Evolutionary conservation across 2,329 filamentous ascomycete genomes (phyloP), one percentile per base, ranked within the genome.

Genomic region (Orbilia brochopaga): DNA sequence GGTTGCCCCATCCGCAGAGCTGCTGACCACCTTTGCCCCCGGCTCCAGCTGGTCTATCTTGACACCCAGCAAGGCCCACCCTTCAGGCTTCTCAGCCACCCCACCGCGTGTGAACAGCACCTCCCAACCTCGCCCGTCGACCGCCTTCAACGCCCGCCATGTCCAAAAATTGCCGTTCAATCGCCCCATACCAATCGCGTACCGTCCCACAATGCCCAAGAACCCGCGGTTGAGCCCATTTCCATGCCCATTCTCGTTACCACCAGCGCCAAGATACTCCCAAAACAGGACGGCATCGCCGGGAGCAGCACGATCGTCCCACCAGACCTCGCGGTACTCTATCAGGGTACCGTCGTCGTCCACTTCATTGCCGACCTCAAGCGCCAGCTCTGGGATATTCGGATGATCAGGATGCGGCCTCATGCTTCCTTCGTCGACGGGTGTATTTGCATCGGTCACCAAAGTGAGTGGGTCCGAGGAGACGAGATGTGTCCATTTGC

Each of bases 321-420:
- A 70, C 78, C 78, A 79, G 15, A 77, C 74, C 64, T 79, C 78
- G 62, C 79, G 74, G 64, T 79, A 79, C 2, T 74, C 73, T 23
- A 75, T 75, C 21, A 76, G 67, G 2, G 69, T 50, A 1, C 78
- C 78, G 0, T 73, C 79, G 6, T 60, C 70, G 67, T 79, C 74
- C 1, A 70, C 54, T 73, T 77, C 78, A 1, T 27, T 63, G 1
- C 78, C 78, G 6, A 72, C 74, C 35, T 79, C 78, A 32, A 79
- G 51, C 13, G 77, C 74, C 27, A 76, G 73, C 3, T 75, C 75
- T 0, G 46, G 46, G 21, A 57, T 42, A 51, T 65, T 17, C 2
- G 67, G 66, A 50, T 52, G 58, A 44, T 76, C 69, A 1, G 75
- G 74, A 51, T 75, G 74, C 2, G 74, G 64, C n/a, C 61, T 75